phyloP scores from a whole-genome alignment of 1,139 yeast species.

The Scheffersomyces titani region DNA sequence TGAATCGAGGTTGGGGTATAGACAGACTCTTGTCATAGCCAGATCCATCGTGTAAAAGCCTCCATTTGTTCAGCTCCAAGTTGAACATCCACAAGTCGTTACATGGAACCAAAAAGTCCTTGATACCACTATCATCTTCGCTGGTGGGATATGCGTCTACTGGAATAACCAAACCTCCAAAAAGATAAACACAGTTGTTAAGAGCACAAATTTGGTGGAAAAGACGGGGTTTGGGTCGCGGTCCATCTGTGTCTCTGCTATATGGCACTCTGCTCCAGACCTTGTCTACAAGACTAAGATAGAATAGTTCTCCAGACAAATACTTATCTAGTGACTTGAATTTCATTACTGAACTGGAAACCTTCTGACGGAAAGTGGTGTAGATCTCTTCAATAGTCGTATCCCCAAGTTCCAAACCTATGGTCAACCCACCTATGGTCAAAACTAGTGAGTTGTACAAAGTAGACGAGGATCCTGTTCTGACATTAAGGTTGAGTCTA shows the following conservation, averaged over 20 bases:
- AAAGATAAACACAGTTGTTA: slow-evolving; percentile 53
- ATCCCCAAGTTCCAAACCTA: slow-evolving; percentile 50
- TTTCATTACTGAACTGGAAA: slow-evolving; percentile 25
- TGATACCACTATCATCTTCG: background rate
- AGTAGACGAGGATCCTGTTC: slow-evolving; percentile 68
- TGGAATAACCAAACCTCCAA: slow-evolving; percentile 58
- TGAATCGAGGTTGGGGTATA: slow-evolving; percentile 46
- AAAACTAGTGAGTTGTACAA: slow-evolving; percentile 59
- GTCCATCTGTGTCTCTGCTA: slow-evolving; percentile 6
- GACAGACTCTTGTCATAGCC: slow-evolving; percentile 24
- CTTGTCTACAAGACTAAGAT: slow-evolving; percentile 56
- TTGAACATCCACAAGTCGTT: slow-evolving; percentile 73
- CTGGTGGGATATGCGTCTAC: slow-evolving; percentile 8
- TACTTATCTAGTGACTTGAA: slow-evolving; percentile 39
- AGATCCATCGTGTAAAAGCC: slow-evolving; percentile 44
- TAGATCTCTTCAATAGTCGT: slow-evolving; percentile 34
- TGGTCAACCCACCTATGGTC: slow-evolving; percentile 68
- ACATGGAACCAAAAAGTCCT: slow-evolving; percentile 38
- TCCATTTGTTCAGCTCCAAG: slow-evolving; percentile 53
- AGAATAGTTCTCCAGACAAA: slow-evolving; percentile 58
- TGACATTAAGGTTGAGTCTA: slow-evolving; percentile 50
- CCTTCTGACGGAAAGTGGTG: slow-evolving; percentile 27
- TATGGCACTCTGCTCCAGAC: slow-evolving; percentile 50
- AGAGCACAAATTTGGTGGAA: slow-evolving; percentile 58
- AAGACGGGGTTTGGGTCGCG: slow-evolving; percentile 54